Evolutionary conservation across 768 basidiomycete species (phyloP).

Genomic region (Coprinopsis sp.): DNA sequence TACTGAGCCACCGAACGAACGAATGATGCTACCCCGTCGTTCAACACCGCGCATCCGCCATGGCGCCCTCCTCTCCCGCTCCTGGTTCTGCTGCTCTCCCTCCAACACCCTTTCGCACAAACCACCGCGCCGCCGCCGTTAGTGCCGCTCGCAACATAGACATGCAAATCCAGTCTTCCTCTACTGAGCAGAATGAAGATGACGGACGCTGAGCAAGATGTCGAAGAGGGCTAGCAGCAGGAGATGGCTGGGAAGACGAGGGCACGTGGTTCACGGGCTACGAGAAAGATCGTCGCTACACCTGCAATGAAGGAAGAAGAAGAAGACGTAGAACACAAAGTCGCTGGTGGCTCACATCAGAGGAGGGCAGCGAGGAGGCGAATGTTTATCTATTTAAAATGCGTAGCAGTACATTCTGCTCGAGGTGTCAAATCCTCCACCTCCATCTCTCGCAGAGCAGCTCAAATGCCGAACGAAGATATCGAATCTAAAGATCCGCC

Average conservation of each 20-base stretch:
- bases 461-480: constrained; percentile 28
- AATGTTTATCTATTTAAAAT: no score
- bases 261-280: constrained; percentile 5
- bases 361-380: neutral
- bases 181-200: constrained; percentile 31
- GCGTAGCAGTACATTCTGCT: no score
- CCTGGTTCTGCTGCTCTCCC: neutral
- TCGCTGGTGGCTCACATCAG: neutral
- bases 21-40: neutral
- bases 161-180: constrained; percentile 30
- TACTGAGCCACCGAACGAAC: no score
- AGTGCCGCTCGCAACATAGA: constrained; percentile 18
- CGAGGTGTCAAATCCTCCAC: no score
- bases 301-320: constrained; percentile 32
- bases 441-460: constrained; percentile 37
- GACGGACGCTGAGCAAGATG: constrained; percentile 30
- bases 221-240: constrained; percentile 23
- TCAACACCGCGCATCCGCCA: neutral
- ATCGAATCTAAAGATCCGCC: constrained; percentile 33
- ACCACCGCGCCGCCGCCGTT: constrained; percentile 8
- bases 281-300: neutral
- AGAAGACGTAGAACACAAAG: neutral
- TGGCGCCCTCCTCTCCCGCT: neutral
- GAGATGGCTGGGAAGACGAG: constrained; percentile 30
- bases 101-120: neutral